Percentiles rank a stretch among this genome's conserved stretches.
These are phyloP conservation scores for Globisporangium viniferum DNA, from an alignment of 352 stramenopile species.

Conservation along the genomic window DNA sequence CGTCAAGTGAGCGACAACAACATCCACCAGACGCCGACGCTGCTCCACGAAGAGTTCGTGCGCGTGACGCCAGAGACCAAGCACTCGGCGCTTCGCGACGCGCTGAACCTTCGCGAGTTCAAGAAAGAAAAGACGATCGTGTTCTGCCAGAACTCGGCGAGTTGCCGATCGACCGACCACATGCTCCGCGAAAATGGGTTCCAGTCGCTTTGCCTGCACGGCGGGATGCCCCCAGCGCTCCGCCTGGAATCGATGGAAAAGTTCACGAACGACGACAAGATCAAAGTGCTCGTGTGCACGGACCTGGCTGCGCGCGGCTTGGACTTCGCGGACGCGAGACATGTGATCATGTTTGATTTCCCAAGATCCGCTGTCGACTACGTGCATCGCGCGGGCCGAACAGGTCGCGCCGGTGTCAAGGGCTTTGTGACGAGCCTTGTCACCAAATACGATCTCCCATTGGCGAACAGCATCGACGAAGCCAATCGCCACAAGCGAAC, in stretches of 20 bases:
- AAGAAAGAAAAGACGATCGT: conserved; percentile 56
- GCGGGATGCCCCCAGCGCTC: conserved; percentile 59
- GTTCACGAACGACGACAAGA: conserved; percentile 38
- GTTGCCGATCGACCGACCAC: conserved; percentile 74
- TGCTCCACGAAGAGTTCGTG: conserved; percentile 66
- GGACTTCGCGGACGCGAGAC: conserved; percentile 86
- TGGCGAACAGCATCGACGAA: conserved; percentile 64
- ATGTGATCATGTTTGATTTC: conserved; percentile 94
- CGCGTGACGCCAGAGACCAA: conserved; percentile 60
- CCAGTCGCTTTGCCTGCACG: conserved; percentile 61
- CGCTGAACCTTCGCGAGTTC: conserved; percentile 38
- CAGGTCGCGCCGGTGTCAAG: conserved; percentile 49
- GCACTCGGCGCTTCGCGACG: conserved; percentile 64
- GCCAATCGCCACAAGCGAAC: conserved; percentile 53
- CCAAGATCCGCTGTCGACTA: conserved; percentile 91
- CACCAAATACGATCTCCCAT: conserved; percentile 63
- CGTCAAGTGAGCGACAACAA: conserved; percentile 60
- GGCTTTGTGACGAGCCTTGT: conserved; percentile 76
- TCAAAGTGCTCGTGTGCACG: conserved; percentile 90
- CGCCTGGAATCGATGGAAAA: conserved; percentile 56
- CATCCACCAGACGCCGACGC: conserved; percentile 63
- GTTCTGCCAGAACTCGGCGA: conserved; percentile 75
- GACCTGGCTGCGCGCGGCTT: conserved; percentile 92
- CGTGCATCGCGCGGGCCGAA: conserved; percentile 88
- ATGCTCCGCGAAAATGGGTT: conserved; percentile 81